Base-by-base conservation (phyloP, 2,329 filamentous ascomycete genomes). In the Zymoseptoria brevis region DNA sequence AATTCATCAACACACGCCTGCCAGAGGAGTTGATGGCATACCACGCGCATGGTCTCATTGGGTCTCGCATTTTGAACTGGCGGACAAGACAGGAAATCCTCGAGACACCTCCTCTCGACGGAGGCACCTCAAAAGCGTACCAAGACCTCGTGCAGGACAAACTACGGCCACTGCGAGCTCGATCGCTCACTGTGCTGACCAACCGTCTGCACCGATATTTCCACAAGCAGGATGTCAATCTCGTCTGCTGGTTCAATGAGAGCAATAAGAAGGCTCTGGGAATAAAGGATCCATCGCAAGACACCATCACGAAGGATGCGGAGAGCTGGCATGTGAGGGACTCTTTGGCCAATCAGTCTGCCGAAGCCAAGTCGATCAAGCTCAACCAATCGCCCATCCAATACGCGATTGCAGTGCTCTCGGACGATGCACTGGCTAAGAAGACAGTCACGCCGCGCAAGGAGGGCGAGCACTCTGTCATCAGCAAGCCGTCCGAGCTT, bases 21-120 rank as follows among this genome's bases (percentile, higher is more conserved):
- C 91, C 94, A 0, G 86, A 91, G 49, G 94, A 99, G 74, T 80
- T 97, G 19, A 92, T 93, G 72, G 88, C 90, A 73, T 97, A 97
- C 73, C 80, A 96, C 54, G 91, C 90, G 60, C 86, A 83, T 55
- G 94, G 90, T 35, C 77, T 96, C 50, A 84, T 97, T 64, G 85
- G 89, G 26, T 81, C 90, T 22, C 85, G 89, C 53, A 80, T 96
- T 45, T 81, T 96, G 11, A 89, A 88, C 72, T 93, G 87, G 82
- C 84, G 96, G 66, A 88, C 89, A 4, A 87, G 90, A 57, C 85
- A 87, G 64, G 86, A 93, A 71, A 83, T 96, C 59, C 76, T 88
- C 29, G 82, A 96, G 55, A 81, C 85, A 55, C 87, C 93, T n/a
- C 94, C 93, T 4, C 79, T 96, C 57, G 94, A 96, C 61, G 89